A percentile compares a stretch with the other conserved stretches of the same genome.
These are phyloP conservation scores for Naumovozyma castellii DNA, from an alignment of 805 yeast species.

Conservation along the genomic window DNA sequence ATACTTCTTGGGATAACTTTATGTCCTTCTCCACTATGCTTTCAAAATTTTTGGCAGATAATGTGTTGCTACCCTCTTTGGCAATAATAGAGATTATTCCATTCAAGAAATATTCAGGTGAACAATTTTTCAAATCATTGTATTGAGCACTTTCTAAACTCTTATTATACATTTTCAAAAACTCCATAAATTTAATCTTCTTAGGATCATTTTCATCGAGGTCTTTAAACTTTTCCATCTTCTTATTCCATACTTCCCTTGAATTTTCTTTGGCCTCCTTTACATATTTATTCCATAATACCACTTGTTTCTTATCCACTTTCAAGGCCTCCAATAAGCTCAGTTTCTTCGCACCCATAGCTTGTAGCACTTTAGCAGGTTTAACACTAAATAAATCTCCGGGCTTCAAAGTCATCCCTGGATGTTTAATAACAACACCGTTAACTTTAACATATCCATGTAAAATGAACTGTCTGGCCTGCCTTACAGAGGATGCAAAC, in stretches of 20 bases:
- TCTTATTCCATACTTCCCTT: constrained; percentile 22
- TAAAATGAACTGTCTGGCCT: constrained; percentile 80
- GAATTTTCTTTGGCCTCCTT: constrained; percentile 43
- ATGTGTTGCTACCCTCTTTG: constrained; percentile 12
- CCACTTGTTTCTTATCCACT: constrained; percentile 62
- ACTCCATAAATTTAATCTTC: constrained; percentile 18
- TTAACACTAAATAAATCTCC: constrained; percentile 83
- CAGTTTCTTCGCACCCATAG: constrained; percentile 82
- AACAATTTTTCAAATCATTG: constrained; percentile 24
- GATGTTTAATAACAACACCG: constrained; percentile 68
- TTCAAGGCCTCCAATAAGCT: constrained; percentile 55
- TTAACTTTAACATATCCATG: constrained; percentile 80
- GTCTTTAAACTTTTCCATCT: constrained; percentile 14
- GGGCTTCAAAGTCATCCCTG: constrained; percentile 64
- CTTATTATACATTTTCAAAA: constrained; percentile 18
- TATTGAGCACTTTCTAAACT: constrained; percentile 16
- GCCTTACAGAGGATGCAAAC: constrained; percentile 90
- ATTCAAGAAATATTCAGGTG: constrained; percentile 40
- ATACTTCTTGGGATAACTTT: constrained; percentile 13
- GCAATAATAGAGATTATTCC: constrained; percentile 32
- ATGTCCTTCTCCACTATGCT: constrained; percentile 30
- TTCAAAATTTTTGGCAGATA: constrained; percentile 29
- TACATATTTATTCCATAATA: constrained; percentile 68
- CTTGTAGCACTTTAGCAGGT: constrained; percentile 77
- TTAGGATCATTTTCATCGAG: constrained; percentile 21